A percentile compares a stretch with the other conserved stretches of the same genome.
phyloP scores from a whole-genome alignment of 2,329 filamentous ascomycete genomes.

The Ascomycota sp. region DNA sequence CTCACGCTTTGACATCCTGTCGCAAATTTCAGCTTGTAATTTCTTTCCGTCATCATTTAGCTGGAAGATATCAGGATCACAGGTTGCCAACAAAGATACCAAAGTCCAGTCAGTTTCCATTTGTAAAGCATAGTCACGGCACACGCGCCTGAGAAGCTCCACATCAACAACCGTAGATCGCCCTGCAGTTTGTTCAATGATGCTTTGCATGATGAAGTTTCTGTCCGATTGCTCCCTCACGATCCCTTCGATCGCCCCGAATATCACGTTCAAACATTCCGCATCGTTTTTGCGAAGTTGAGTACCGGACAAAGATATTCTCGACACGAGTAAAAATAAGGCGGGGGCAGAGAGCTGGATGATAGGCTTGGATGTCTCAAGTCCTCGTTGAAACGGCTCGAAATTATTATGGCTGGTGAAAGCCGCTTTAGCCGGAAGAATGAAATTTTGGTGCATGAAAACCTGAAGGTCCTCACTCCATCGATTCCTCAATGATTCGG shows the following conservation, averaged over 20 bases:
- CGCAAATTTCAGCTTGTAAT: slow-evolving; percentile 20
- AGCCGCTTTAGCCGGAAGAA: slow-evolving; percentile 27
- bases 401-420: slow-evolving; percentile 23
- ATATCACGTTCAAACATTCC: slow-evolving; percentile 18
- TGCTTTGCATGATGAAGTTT: slow-evolving; percentile 9
- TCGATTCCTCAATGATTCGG: slow-evolving; percentile 6
- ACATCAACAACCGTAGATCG: slow-evolving; percentile 16
- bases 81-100: slow-evolving; percentile 18
- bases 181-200: slow-evolving; percentile 11
- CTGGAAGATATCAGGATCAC: slow-evolving; percentile 27
- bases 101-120: slow-evolving; percentile 21
- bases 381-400: slow-evolving; percentile 18
- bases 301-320: slow-evolving; percentile 8
- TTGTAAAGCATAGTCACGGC: slow-evolving; percentile 19
- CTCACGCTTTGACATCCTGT: slow-evolving; percentile 9
- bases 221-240: slow-evolving; percentile 8
- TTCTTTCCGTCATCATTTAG: slow-evolving; percentile 16
- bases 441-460: slow-evolving; percentile 29
- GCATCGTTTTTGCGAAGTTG: slow-evolving; percentile 13
- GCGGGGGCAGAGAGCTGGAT: slow-evolving; percentile 18
- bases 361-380: slow-evolving; percentile 16
- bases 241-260: slow-evolving; percentile 11
- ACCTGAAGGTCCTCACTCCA: slow-evolving; percentile 27
- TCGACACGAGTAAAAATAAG: slow-evolving; percentile 22
- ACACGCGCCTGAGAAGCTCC: slow-evolving; percentile 20